phyloP scores from a whole-genome alignment of 345 rosid genomes.

The Euphorbia peplus region DNA sequence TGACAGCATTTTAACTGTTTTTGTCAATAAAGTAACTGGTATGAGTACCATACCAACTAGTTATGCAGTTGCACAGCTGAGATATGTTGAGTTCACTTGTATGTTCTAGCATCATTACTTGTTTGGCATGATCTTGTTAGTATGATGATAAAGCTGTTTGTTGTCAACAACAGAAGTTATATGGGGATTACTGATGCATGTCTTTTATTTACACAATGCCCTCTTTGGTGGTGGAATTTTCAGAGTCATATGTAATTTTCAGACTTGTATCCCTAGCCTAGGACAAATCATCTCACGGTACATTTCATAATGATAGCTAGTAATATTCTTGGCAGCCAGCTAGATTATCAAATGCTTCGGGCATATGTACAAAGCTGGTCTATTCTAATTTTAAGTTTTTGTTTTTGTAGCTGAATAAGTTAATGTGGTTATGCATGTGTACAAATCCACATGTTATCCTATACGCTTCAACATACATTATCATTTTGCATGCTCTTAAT shows the following conservation, averaged over 20 bases:
- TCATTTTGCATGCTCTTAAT: background rate
- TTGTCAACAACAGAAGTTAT: background rate
- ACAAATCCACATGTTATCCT: background rate
- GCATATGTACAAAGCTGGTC: background rate
- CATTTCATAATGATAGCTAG: background rate
- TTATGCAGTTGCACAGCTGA: background rate
- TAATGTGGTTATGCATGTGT: background rate
- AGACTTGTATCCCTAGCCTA: background rate
- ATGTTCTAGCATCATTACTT: background rate
- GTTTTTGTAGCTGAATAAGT: background rate
- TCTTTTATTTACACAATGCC: background rate
- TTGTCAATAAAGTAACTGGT: background rate
- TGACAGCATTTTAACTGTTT: background rate
- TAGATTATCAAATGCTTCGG: background rate
- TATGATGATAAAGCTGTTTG: background rate
- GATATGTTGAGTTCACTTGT: background rate
- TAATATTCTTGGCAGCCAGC: background rate
- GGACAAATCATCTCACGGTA: background rate
- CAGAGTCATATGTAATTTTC: background rate
- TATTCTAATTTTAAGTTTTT: background rate
- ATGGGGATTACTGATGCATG: background rate
- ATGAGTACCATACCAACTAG: background rate
- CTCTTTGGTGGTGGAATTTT: background rate
- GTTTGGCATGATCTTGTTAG: background rate
- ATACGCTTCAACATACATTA: background rate